Percentiles rank a stretch among this genome's conserved stretches.
phyloP scores from a whole-genome alignment of 2,329 filamentous ascomycete species.

The Arthrobotrys iridis region DNA sequence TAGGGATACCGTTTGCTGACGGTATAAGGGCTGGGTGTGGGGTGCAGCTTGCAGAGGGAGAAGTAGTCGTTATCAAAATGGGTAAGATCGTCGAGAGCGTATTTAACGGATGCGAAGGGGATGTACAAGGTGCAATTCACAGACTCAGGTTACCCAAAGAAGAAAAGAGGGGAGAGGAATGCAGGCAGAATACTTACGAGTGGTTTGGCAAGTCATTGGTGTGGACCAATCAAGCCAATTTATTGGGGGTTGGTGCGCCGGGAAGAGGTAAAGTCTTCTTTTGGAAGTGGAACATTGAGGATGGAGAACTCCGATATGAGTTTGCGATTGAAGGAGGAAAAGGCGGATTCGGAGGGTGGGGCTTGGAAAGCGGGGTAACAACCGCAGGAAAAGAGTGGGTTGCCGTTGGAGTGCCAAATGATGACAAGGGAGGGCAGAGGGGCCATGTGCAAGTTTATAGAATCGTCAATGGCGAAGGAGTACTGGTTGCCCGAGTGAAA shows the following conservation, averaged over 20 bases:
- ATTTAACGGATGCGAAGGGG: constrained; percentile 22
- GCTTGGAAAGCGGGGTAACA: constrained; percentile 45
- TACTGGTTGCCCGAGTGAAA: constrained; percentile 45
- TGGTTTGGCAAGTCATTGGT: constrained; percentile 55
- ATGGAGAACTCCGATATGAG: not conserved
- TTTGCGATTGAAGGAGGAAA: constrained; percentile 24
- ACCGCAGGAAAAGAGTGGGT: constrained; percentile 52
- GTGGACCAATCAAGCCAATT: constrained; percentile 6
- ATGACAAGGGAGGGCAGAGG: constrained; percentile 39
- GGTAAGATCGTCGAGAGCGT: constrained; percentile 15
- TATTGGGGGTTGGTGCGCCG: constrained; percentile 55
- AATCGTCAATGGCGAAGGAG: constrained; percentile 16
- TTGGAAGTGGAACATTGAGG: constrained; percentile 31
- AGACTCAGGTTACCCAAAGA: constrained; percentile 1
- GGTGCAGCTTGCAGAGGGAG: constrained; percentile 56
- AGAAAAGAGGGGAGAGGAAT: constrained; percentile 19
- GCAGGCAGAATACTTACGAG: constrained; percentile 49
- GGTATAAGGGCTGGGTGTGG: constrained; percentile 27
- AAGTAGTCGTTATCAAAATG: constrained; percentile 52
- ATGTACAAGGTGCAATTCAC: constrained; percentile 20
- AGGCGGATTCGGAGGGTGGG: constrained; percentile 53
- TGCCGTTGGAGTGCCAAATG: constrained; percentile 52
- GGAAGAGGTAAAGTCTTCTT: constrained; percentile 52
- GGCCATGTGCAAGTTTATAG: constrained; percentile 54
- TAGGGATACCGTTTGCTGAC: constrained; percentile 39